Evolutionary conservation across 2,329 filamentous ascomycete genomes (phyloP).

Genomic region (Tolypocladium sp.): DNA sequence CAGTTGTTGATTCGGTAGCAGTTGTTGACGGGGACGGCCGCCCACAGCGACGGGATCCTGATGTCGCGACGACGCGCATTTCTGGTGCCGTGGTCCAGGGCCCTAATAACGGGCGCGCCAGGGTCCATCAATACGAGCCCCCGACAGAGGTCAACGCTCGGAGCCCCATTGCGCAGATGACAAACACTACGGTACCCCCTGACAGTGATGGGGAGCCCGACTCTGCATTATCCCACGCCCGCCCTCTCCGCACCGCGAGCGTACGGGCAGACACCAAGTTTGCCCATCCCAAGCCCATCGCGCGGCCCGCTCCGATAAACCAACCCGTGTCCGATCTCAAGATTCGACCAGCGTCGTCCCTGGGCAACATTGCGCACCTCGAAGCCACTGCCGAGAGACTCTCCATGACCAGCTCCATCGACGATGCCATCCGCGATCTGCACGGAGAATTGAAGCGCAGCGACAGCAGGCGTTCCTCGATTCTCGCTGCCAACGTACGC

Average conservation of each 20-base stretch:
- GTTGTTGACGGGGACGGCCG: not conserved
- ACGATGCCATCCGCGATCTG: conserved; percentile 66
- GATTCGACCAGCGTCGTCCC: conserved; percentile 50
- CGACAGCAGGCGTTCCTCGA: conserved; percentile 57
- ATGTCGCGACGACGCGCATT: not conserved
- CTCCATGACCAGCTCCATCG: conserved; percentile 66
- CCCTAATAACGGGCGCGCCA: conserved; percentile 6
- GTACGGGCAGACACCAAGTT: conserved; percentile 36
- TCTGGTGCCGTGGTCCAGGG: conserved; percentile 2
- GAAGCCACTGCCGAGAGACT: conserved; percentile 69
- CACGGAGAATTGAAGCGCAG: conserved; percentile 62
- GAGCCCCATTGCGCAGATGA: conserved; percentile 4
- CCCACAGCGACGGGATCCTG: not conserved
- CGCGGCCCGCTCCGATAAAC: conserved; percentile 36
- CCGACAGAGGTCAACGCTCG: conserved; percentile 1
- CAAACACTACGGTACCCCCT: conserved; percentile 4
- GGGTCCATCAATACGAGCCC: conserved; percentile 5
- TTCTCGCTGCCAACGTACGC: conserved; percentile 40
- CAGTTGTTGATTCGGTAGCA: not conserved
- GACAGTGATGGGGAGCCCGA: not conserved
- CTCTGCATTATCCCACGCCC: conserved; percentile 5
- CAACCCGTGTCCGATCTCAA: conserved; percentile 48
- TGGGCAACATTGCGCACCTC: conserved; percentile 61
- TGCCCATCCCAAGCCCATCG: conserved; percentile 32
- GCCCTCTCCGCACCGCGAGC: conserved; percentile 24